Evolutionary conservation across 208 protist genomes (phyloP).

Genomic region (Phytomonas sp.): DNA sequence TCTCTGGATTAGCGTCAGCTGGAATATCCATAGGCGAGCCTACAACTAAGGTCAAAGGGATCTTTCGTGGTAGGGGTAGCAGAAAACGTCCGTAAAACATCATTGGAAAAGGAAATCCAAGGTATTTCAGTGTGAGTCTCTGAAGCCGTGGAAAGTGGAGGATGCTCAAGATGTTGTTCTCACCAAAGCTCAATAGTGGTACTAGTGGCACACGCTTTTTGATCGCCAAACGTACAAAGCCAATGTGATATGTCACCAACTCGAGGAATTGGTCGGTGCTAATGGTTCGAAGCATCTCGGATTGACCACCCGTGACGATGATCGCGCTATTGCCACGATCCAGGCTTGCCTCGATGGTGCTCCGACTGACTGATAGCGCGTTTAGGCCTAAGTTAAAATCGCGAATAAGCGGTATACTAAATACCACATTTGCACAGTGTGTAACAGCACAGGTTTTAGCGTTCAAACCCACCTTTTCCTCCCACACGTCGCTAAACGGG

Average conservation of each 20-base stretch:
- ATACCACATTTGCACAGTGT: constrained; percentile 67
- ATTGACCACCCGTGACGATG: constrained; percentile 81
- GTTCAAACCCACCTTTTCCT: constrained; percentile 45
- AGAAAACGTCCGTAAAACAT: constrained; percentile 62
- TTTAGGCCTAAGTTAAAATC: constrained; percentile 70
- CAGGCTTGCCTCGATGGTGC: constrained; percentile 41
- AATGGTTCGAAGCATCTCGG: constrained; percentile 71
- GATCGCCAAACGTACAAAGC: constrained; percentile 73
- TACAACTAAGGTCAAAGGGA: constrained; percentile 61
- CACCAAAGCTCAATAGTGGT: constrained; percentile 74
- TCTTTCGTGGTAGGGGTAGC: constrained; percentile 54
- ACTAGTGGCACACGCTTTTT: constrained; percentile 57
- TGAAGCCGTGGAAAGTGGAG: constrained; percentile 61
- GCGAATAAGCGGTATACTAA: constrained; percentile 60
- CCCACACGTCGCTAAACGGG: constrained; percentile 46
- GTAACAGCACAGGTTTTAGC: constrained; percentile 13
- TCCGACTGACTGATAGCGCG: constrained; percentile 44
- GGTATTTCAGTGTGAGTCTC: constrained; percentile 32
- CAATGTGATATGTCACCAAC: constrained; percentile 69
- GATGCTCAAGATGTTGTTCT: constrained; percentile 67
- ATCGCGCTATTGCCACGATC: constrained; percentile 55
- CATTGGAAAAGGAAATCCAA: constrained; percentile 81
- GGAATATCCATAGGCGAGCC: constrained; percentile 53
- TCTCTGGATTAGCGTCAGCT: constrained; percentile 35
- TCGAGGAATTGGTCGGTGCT: constrained; percentile 36